phyloP scores from a whole-genome alignment of 2,329 filamentous ascomycete species.

The Arthrobotrys musiformis region DNA sequence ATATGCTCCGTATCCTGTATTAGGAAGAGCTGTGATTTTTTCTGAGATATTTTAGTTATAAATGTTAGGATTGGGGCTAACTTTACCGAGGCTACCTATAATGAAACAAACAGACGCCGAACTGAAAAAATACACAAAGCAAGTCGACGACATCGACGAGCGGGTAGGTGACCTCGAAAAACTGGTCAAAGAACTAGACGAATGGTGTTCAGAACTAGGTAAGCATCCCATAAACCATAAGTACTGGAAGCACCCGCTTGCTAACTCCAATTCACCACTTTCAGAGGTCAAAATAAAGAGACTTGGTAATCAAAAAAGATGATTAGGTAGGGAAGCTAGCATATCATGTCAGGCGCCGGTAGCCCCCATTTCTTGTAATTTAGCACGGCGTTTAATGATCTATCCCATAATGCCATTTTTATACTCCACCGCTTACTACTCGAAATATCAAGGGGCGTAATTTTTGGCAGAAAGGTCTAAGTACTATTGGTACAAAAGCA shows the following conservation, averaged over 20 bases:
- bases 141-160: conserved; percentile 59
- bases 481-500: background rate
- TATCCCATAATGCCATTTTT: background rate
- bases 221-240: background rate
- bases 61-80: background rate
- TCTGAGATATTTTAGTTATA: no score
- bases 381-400: background rate
- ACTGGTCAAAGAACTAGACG: conserved; percentile 59
- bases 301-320: conserved; percentile 39
- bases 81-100: background rate
- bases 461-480: background rate
- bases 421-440: background rate
- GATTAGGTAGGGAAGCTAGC: background rate
- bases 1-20: background rate
- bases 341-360: background rate
- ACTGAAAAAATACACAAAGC: conserved; percentile 59
- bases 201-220: conserved; percentile 60
- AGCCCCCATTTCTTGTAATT: background rate
- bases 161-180: conserved; percentile 59
- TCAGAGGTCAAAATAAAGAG: conserved; percentile 52
- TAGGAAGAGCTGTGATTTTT: background rate
- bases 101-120: conserved; percentile 56
- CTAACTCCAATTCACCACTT: background rate
- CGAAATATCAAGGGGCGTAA: background rate
- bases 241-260: no score